Conservation (phyloP, 768 basidiomycete species). For the Lyophyllum shimeji region DNA sequence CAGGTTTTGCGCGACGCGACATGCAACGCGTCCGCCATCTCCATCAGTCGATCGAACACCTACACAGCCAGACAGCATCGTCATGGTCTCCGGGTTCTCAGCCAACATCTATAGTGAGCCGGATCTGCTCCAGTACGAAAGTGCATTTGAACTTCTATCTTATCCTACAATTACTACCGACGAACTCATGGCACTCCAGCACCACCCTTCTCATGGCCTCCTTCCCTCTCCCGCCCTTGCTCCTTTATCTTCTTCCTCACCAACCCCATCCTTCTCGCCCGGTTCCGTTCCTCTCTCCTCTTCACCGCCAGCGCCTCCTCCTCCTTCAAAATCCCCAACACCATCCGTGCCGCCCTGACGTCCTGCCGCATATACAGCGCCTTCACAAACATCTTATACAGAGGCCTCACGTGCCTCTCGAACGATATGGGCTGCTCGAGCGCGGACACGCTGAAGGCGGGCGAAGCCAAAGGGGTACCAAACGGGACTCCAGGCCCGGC, state of each 20-base stretch:
- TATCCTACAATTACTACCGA: too few relatives aligned
- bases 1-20: too few relatives aligned
- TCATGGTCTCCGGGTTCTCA: too few relatives aligned
- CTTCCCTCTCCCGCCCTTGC: background rate
- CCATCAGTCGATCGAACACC: too few relatives aligned
- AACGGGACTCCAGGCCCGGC: conserved; percentile 39
- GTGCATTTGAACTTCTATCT: too few relatives aligned
- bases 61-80: too few relatives aligned
- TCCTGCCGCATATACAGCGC: conserved; percentile 61
- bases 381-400: conserved; percentile 74
- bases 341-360: conserved; percentile 45
- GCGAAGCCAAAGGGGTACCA: conserved; percentile 29
- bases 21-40: too few relatives aligned
- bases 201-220: background rate
- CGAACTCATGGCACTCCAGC: background rate
- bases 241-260: conserved; percentile 25
- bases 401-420: conserved; percentile 57
- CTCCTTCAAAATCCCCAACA: conserved; percentile 56
- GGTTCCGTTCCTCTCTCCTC: conserved; percentile 31
- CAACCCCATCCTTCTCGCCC: conserved; percentile 30
- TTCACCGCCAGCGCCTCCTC: conserved; percentile 30
- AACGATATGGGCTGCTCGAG: conserved; percentile 49
- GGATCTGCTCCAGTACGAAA: too few relatives aligned
- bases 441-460: conserved; percentile 31
- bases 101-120: too few relatives aligned